A percentile compares a stretch with the other conserved stretches of the same genome.
Conservation (phyloP, 2,329 filamentous ascomycete genomes). For the Lasiodiplodia sp. region DNA sequence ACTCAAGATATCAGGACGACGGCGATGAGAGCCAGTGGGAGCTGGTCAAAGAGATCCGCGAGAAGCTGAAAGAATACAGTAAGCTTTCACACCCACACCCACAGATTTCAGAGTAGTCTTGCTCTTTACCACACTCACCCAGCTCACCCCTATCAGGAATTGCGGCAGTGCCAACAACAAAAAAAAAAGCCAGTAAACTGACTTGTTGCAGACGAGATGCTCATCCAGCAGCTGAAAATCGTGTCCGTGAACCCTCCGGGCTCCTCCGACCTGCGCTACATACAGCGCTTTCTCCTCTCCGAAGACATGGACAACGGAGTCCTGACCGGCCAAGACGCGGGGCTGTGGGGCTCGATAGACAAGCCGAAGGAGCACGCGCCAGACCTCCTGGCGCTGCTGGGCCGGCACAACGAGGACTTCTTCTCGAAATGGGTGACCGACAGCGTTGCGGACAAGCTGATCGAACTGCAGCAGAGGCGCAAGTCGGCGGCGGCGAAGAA, state of each 20-base stretch:
- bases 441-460: background rate
- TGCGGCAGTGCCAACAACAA: no score
- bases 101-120: no score
- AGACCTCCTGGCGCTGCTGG: background rate
- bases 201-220: conserved; percentile 16
- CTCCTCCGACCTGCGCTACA: conserved; percentile 27
- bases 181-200: no score
- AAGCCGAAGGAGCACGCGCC: background rate
- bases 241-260: conserved; percentile 21
- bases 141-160: no score
- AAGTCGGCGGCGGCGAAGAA: background rate
- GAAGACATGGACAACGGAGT: background rate
- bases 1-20: background rate
- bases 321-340: background rate
- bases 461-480: background rate
- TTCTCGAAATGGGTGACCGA: background rate
- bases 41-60: conserved; percentile 5
- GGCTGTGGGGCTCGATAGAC: background rate
- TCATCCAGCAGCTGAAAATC: conserved; percentile 31
- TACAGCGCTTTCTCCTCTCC: conserved; percentile 31
- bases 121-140: no score
- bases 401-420: background rate
- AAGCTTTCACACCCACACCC: no score
- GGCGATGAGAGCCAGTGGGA: background rate
- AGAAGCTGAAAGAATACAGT: conserved; percentile 24